These are phyloP conservation scores for Proliferodiscus dingleyae DNA, from an alignment of 2,329 filamentous ascomycete genomes.

Conservation along the genomic window DNA sequence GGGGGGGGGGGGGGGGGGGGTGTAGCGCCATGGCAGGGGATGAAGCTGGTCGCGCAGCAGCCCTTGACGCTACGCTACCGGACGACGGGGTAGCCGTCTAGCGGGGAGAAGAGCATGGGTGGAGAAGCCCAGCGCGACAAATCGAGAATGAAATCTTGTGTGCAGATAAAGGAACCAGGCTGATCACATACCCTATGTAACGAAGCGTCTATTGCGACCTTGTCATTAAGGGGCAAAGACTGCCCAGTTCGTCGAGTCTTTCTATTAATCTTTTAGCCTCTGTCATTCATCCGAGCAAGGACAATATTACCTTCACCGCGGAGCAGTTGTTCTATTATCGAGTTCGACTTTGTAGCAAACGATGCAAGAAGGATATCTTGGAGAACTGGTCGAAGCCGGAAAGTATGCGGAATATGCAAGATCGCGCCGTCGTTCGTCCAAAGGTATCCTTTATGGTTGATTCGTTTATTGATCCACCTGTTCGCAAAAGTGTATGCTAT, in stretches of 20 bases:
- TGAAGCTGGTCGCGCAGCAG: slow-evolving; percentile 27
- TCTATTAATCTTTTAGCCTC: slow-evolving; percentile 17
- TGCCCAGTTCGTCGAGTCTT: slow-evolving; percentile 1
- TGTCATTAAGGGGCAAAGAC: not conserved
- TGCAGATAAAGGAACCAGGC: slow-evolving; percentile 12
- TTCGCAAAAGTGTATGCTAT: slow-evolving; percentile 3
- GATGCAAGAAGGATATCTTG: no score
- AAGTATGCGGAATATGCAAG: no score
- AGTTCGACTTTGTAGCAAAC: no score
- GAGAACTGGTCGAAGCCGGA: no score
- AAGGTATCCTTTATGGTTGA: no score
- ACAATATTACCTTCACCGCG: slow-evolving; percentile 5
- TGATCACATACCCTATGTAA: slow-evolving; percentile 18
- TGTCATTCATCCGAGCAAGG: slow-evolving; percentile 6
- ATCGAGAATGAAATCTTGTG: slow-evolving; percentile 12
- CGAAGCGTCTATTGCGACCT: slow-evolving; percentile 13
- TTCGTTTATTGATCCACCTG: slow-evolving; percentile 6
- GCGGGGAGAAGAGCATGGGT: slow-evolving; percentile 24
- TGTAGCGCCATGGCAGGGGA: slow-evolving; percentile 21
- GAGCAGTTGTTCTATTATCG: no score
- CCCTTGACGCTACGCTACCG: slow-evolving; percentile 26
- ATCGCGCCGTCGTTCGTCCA: no score
- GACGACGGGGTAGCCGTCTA: slow-evolving; percentile 9
- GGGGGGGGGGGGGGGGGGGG: no score
- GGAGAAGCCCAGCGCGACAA: slow-evolving; percentile 14